Percentiles rank a stretch among this genome's conserved stretches.
These are phyloP conservation scores for Ustilago lituana DNA, from an alignment of 1,284 basidiomycete species.

Conservation along the genomic window DNA sequence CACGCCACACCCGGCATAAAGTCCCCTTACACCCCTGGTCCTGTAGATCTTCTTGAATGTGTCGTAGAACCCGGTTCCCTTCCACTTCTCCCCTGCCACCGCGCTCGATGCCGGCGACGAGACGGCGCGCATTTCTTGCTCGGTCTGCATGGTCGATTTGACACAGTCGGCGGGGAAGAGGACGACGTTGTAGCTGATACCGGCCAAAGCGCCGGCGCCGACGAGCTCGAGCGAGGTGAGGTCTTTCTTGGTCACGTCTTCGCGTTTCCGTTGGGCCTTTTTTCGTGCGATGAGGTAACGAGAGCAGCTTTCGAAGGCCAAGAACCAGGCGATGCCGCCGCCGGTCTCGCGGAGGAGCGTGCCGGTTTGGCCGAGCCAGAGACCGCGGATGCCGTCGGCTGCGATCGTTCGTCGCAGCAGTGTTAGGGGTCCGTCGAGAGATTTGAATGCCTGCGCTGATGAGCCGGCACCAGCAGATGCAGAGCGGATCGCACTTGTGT, in stretches of 20 bases:
- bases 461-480: background rate
- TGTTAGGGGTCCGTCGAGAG: slow-evolving; percentile 75
- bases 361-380: slow-evolving; percentile 88
- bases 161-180: slow-evolving; percentile 80
- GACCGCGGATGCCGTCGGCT: slow-evolving; percentile 76
- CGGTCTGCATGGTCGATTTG: slow-evolving; percentile 94
- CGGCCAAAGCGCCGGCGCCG: slow-evolving; percentile 83
- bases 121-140: slow-evolving; percentile 77
- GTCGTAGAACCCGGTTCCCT: slow-evolving; percentile 74
- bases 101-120: background rate
- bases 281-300: slow-evolving; percentile 46
- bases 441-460: slow-evolving; percentile 10
- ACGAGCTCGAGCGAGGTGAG: slow-evolving; percentile 83
- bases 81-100: slow-evolving; percentile 67
- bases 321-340: slow-evolving; percentile 86
- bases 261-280: slow-evolving; percentile 60
- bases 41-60: slow-evolving; percentile 80
- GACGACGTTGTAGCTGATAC: slow-evolving; percentile 79
- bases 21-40: slow-evolving; percentile 80
- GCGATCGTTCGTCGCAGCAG: slow-evolving; percentile 76
- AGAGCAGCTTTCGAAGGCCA: slow-evolving; percentile 76
- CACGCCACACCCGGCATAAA: slow-evolving; percentile 93
- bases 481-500: slow-evolving; percentile 25
- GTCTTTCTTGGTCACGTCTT: slow-evolving; percentile 68
- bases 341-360: slow-evolving; percentile 84